Base-by-base conservation (phyloP, 2,329 filamentous ascomycete species). In the Pyricularia pennisetigena region DNA sequence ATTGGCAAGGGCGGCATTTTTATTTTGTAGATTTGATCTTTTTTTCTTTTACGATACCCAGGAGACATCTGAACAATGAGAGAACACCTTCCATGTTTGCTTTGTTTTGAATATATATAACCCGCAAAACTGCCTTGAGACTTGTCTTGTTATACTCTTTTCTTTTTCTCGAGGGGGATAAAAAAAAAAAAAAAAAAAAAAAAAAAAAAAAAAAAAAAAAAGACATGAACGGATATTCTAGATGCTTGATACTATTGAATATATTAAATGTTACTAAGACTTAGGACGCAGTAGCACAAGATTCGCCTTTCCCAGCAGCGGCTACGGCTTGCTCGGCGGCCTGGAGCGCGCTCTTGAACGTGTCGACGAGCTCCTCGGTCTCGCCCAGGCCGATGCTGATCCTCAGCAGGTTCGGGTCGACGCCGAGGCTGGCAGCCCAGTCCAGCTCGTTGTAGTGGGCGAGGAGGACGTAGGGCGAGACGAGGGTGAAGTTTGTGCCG, bases 401-500 rank as follows among this genome's bases (percentile, higher is more conserved):
- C 61, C 95, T 86, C 65, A 98, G 85, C 68, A 99, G 79, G 76
- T 92, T 86, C 1, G 87, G 86, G 68, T 95, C 90, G 3, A 97
- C 92, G 0, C 94, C 93, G 76, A 90, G 94, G 69, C 88, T 82
- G 29, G 85, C 87, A 62, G 91, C 92, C 95, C 95, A 99, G n/a
- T 94, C 89, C 61, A 98, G 78, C 81, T 99, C 95, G 64, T 86
- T 83, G 74, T 95, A 99, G 78, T 99, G 95, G 4, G 95, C 95
- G 35, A 99, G 79, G 41, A 99, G 82, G 26, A 95, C 93, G 77
- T 97, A 99, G 0, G 95, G 95, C 65, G 90, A 97, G 69, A 90
- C 90, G 54, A 99, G 82, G 0, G 95, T 98, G 76, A 99, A 99
- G 78, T 99, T 99, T 0, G 95, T 98, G 2, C 95, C 95, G 66